Conservation (phyloP, 768 basidiomycete species). For the Mycena olivaceomarginata region DNA sequence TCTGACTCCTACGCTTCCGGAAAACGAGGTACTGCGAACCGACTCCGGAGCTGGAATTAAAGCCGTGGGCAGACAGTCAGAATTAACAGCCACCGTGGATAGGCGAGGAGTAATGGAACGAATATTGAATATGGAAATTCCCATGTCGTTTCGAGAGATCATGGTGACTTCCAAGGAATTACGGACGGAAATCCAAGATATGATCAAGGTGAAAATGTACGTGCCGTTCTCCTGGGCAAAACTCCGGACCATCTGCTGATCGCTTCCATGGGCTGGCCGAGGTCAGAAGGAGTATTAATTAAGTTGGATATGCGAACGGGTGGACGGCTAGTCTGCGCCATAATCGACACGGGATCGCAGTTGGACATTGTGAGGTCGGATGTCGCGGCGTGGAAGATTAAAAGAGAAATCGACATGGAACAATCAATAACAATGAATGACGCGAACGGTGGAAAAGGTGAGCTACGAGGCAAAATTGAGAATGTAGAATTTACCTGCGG, state of each 20-base stretch:
- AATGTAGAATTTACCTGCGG: conserved; percentile 49
- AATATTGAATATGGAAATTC: background rate
- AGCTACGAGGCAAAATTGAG: conserved; percentile 44
- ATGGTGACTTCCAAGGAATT: conserved; percentile 9
- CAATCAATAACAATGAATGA: conserved; percentile 46
- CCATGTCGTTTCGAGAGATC: conserved; percentile 1
- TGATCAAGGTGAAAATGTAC: background rate
- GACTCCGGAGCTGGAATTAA: no score
- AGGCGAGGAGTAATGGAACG: background rate
- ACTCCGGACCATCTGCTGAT: background rate
- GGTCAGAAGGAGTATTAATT: conserved; percentile 29
- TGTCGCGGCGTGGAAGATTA: conserved; percentile 21
- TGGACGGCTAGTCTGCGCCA: conserved; percentile 34
- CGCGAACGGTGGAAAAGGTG: conserved; percentile 51
- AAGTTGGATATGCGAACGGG: conserved; percentile 39
- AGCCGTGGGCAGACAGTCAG: background rate
- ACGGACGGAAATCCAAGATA: background rate
- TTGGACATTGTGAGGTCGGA: conserved; percentile 12
- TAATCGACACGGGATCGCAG: conserved; percentile 48
- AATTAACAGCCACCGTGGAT: background rate
- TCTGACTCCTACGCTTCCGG: background rate
- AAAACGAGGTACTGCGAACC: background rate
- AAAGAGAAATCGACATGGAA: conserved; percentile 38
- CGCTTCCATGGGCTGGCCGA: background rate
- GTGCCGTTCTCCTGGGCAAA: conserved; percentile 3